Base-by-base conservation (phyloP, 306 rosid species). In the Alnus rubra region DNA sequence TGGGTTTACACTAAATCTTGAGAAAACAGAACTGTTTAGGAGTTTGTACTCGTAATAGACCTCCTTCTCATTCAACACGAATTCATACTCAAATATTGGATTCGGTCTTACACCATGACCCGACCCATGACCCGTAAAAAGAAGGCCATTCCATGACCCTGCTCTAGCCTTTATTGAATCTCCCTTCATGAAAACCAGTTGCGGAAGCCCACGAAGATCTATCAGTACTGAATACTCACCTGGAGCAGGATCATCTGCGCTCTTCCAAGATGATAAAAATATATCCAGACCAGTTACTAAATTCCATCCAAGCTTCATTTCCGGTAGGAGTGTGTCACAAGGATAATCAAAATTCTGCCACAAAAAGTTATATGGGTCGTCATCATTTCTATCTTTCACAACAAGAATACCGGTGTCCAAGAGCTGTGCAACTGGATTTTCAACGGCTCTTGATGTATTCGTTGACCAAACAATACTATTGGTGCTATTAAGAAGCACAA, bases 21-120 rank as follows among this genome's bases (percentile, higher is more conserved):
- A 30, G 52, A 85, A 37, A 58, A 45, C 7, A 0, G 79, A 76
- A 9, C 4, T 37, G 35, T 76, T 73, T 28, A 16, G 7, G 0
- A 74, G 72, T 13, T 67, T 74, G 49, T 55, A 79, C 5, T 23
- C 28, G 19, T 16, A 79, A 19, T 10, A 51, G 62, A 76, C 50
- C 3, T 85, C 88, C 18, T 73, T 16, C 1, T 73, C 55, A 73
- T 28, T 73, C 54, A 82, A 3, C 52, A 39, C 47, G 19, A 68
- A 74, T 15, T 80, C 67, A 52, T 33, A 83, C 3, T 18, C 60
- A 5, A 71, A 79, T 2, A 60, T 18, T 9, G 44, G 47, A 8
- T 63, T 0, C 0, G 62, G 72, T 45, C 45, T 49, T 23, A 15
- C 76, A 82, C 86, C 86, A 79, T n/a, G 83, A 65, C 1, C 83